Evolutionary conservation across 2,329 filamentous ascomycete species (phyloP), one percentile per base, ranked within the genome.

Genomic region (Nigrograna mackinnonii): DNA sequence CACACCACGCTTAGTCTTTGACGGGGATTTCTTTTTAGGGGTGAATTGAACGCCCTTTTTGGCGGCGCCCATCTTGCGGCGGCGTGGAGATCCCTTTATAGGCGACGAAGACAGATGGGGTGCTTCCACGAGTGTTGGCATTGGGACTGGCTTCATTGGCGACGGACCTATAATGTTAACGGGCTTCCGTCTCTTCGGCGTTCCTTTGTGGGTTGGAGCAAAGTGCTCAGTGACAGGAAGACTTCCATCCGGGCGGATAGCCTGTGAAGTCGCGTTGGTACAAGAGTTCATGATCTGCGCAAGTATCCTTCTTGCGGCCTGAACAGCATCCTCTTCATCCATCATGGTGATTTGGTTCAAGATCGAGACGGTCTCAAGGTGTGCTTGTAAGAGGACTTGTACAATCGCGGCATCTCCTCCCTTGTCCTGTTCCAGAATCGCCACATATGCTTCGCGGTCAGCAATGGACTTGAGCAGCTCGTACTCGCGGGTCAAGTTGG

Each of bases 331-430:
- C 22, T 86, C 83, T 64, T 95, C 89, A 44, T 80, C 86, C 84
- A 97, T 90, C 24, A 81, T 77, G 54, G 92, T 81, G 18, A 94
- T 89, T 52, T 89, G 87, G 41, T 86, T 84, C 40, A 99, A 80
- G 1, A 91, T 89, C 4, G 89, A 78, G 47, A 97, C 81, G 2
- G 91, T 92, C 58, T 96, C 91, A 55, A 99, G 95, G 59, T 97
- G 92, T 11, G 92, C 89, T 39, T 87, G 86, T 9, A 97, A 80
- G 41, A 99, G 79, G 37, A 89, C 81, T 68, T 96, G 91, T 59
- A 96, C 78, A 52, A 88, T 82, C 14, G 81, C 83, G 16, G 85
- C 82, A 62, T 96, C 91, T 11, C 86, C 87, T 19, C 80, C 78
- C 70, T 86, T 92, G 49, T 97, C 91, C 58, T 94, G 85, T 41